Conservation (phyloP, 805 yeast genomes). For the Wilhelminamyces savonicus region DNA sequence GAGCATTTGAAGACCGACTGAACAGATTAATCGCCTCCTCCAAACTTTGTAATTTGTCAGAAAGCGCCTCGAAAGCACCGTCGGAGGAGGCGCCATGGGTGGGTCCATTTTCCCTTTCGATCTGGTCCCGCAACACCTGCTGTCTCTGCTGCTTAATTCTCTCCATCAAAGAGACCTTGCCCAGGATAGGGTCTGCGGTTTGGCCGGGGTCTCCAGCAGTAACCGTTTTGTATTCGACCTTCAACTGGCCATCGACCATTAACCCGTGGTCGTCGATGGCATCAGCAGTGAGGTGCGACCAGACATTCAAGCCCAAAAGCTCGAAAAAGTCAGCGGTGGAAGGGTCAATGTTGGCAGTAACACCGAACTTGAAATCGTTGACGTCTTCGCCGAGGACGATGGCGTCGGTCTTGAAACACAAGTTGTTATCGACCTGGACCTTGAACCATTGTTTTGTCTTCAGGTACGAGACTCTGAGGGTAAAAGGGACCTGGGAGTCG, state of each 20-base stretch:
- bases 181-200: constrained; percentile 10
- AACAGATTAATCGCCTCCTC: neutral
- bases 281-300: constrained; percentile 46
- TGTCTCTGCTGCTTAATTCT: constrained; percentile 20
- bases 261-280: constrained; percentile 53
- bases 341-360: constrained; percentile 39
- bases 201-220: constrained; percentile 9
- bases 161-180: constrained; percentile 34
- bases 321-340: constrained; percentile 55
- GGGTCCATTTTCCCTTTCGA: neutral
- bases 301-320: constrained; percentile 52
- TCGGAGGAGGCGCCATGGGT: neutral
- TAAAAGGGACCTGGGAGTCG: constrained; percentile 64
- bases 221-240: constrained; percentile 28
- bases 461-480: constrained; percentile 59
- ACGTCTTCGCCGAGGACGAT: constrained; percentile 36
- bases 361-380: constrained; percentile 43
- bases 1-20: neutral
- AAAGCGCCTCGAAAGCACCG: constrained; percentile 4
- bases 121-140: constrained; percentile 1
- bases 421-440: constrained; percentile 65
- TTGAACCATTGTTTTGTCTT: constrained; percentile 40
- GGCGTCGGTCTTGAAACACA: constrained; percentile 61
- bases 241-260: constrained; percentile 36
- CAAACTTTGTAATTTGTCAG: constrained; percentile 5